phyloP scores from a whole-genome alignment of 2,329 filamentous ascomycete species.

The Penicillium brasilianum region DNA sequence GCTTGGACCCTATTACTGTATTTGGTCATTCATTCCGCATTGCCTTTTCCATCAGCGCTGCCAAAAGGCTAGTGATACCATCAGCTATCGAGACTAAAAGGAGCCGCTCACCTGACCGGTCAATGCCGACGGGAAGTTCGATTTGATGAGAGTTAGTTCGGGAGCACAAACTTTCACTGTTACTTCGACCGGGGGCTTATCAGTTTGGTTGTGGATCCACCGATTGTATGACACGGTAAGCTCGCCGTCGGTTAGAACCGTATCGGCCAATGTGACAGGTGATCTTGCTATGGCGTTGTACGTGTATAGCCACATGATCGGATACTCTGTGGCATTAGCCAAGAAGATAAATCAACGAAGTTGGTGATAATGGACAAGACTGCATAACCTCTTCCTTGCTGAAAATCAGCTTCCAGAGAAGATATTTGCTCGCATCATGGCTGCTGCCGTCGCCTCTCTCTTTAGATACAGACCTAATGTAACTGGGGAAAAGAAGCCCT shows the following conservation, averaged over 20 bases:
- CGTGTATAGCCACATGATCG: constrained; percentile 15
- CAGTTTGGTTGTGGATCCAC: not conserved
- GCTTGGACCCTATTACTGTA: not conserved
- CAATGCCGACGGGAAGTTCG: not conserved
- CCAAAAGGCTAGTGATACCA: not conserved
- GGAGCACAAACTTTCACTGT: not conserved
- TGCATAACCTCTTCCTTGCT: not conserved
- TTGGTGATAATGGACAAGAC: not conserved
- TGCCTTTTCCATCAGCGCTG: not conserved
- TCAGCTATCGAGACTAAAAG: not conserved
- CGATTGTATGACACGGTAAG: not conserved
- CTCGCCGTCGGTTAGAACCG: constrained; percentile 15
- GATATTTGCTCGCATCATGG: constrained; percentile 14
- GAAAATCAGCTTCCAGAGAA: not conserved
- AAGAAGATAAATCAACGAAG: not conserved
- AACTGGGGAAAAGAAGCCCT: not conserved
- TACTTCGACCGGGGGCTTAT: not conserved
- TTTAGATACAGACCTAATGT: constrained; percentile 22
- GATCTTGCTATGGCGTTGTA: not conserved
- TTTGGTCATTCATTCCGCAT: not conserved
- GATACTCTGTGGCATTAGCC: not conserved
- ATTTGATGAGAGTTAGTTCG: not conserved
- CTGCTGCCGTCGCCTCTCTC: constrained; percentile 22
- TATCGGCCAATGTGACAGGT: not conserved
- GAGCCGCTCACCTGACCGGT: constrained; percentile 1